Base-by-base conservation (phyloP, 1,284 basidiomycete genomes). In the Moniliella sp. region DNA sequence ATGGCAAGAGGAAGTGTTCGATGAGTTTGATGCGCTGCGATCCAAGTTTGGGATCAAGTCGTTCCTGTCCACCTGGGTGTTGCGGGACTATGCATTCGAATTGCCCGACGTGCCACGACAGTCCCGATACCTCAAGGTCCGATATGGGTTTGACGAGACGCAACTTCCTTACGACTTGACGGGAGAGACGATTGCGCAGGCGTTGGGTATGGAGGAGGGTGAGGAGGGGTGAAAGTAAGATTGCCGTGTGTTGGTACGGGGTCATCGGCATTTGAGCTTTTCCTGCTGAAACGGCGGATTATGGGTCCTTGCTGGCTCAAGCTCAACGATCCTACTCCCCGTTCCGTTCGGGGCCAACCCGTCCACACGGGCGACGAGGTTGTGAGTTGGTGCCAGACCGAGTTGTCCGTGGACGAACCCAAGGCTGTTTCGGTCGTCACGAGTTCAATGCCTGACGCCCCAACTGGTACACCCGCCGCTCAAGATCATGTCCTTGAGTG, bases 261-360 rank as follows among this genome's bases (percentile, higher is more conserved):
- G 46, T 86, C 84, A 1, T 80, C 67, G 35, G 77, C 88, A 0
- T 97, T 99, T 50, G 91, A 97, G 61, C 66, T 86, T 5, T 71
- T 99, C n/a, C 82, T 84, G 1, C 52, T 97, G 34, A 94, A 94
- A 63, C n/a, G n/a, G 21, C 84, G 83, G 63, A 93, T 97, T 43
- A 94, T 93, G 81, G 91, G 91, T 2, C 86, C 91, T 0, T 97
- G 91, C 60, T 97, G 88, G 91, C 67, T 99, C 31, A 71, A 77
- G 38, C 70, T 99, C 43, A n/a, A n/a, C n/a, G n/a, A 11, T 14
- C 19, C 27, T 8, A 40, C 33, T 30, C 45, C 50, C 12, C n/a
- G n/a, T n/a, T n/a, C n/a, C n/a, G n/a, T n/a, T n/a, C n/a, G n/a
- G n/a, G n/a, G n/a, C n/a, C n/a, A n/a, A n/a, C n/a, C n/a, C n/a